phyloP scores from a whole-genome alignment of 1,284 basidiomycete genomes.

The Vanrija sp. region DNA sequence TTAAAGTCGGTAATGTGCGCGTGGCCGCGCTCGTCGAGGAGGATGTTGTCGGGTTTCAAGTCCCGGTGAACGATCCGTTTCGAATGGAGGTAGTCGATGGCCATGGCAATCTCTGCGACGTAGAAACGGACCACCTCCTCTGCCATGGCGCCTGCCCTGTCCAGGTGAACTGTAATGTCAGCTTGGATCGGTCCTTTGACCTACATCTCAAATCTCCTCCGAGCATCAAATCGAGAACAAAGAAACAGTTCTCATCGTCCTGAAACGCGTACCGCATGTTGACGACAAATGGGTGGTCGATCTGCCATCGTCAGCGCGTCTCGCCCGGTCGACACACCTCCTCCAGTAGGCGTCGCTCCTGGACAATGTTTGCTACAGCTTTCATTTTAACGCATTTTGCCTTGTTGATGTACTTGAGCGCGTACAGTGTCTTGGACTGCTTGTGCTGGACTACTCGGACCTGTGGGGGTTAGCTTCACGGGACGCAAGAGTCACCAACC shows the following conservation, averaged over 20 bases:
- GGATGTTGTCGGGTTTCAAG: slow-evolving; percentile 94
- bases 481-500: slow-evolving; percentile 54
- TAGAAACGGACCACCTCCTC: slow-evolving; percentile 85
- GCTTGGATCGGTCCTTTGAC: slow-evolving; percentile 37
- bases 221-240: slow-evolving; percentile 93
- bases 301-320: slow-evolving; percentile 52
- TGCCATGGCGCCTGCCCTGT: slow-evolving; percentile 68
- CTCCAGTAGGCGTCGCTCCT: slow-evolving; percentile 85
- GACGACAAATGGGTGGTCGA: slow-evolving; percentile 90
- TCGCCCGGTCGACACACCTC: slow-evolving; percentile 58
- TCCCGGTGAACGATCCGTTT: slow-evolving; percentile 95
- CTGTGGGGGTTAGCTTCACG: slow-evolving; percentile 50
- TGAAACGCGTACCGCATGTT: slow-evolving; percentile 96
- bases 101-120: slow-evolving; percentile 80
- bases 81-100: slow-evolving; percentile 81
- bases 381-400: slow-evolving; percentile 96
- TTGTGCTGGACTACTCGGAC: slow-evolving; percentile 98
- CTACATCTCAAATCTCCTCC: slow-evolving; percentile 88
- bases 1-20: slow-evolving; percentile 98
- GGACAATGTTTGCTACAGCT: slow-evolving; percentile 93
- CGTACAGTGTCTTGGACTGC: slow-evolving; percentile 88
- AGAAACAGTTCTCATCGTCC: slow-evolving; percentile 97
- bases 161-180: slow-evolving; percentile 69
- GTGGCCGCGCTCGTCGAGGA: slow-evolving; percentile 86
- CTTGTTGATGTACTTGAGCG: slow-evolving; percentile 99